Evolutionary conservation across 2,329 filamentous ascomycete genomes (phyloP).

Genomic region (Microdochium paspali): DNA sequence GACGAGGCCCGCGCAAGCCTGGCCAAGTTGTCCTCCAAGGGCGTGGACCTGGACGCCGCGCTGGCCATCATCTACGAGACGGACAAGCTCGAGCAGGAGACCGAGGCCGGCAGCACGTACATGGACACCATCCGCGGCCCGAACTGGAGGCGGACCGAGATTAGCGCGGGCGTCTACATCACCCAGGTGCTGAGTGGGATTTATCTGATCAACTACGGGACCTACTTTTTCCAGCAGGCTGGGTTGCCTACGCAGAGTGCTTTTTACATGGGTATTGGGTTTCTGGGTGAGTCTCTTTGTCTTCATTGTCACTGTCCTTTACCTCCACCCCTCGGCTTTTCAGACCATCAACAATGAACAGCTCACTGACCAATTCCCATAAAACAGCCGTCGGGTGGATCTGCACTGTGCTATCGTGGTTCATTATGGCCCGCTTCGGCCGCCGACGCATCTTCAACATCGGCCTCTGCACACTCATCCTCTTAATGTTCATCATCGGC

Average conservation of each 20-base stretch:
- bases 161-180: conserved; percentile 51
- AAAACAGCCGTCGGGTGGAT: conserved; percentile 35
- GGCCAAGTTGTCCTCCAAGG: conserved; percentile 31
- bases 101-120: conserved; percentile 37
- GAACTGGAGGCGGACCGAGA: conserved; percentile 43
- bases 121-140: conserved; percentile 38
- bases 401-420: conserved; percentile 45
- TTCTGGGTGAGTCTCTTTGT: conserved; percentile 23
- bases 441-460: conserved; percentile 39
- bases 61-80: conserved; percentile 49
- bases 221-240: conserved; percentile 50
- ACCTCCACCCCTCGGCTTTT: no score
- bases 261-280: conserved; percentile 46
- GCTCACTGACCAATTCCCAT: not conserved
- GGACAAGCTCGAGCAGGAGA: conserved; percentile 43
- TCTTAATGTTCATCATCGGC: conserved; percentile 36
- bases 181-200: conserved; percentile 57
- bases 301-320: no score
- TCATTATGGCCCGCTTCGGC: conserved; percentile 36
- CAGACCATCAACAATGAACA: not conserved
- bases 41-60: conserved; percentile 36
- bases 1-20: conserved; percentile 31
- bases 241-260: conserved; percentile 37
- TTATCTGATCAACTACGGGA: conserved; percentile 55
- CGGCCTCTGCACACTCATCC: conserved; percentile 31